Evolutionary conservation across 2,329 filamentous ascomycete genomes (phyloP), one percentile per base, ranked within the genome.

Genomic region (Pleomassaria siparia): DNA sequence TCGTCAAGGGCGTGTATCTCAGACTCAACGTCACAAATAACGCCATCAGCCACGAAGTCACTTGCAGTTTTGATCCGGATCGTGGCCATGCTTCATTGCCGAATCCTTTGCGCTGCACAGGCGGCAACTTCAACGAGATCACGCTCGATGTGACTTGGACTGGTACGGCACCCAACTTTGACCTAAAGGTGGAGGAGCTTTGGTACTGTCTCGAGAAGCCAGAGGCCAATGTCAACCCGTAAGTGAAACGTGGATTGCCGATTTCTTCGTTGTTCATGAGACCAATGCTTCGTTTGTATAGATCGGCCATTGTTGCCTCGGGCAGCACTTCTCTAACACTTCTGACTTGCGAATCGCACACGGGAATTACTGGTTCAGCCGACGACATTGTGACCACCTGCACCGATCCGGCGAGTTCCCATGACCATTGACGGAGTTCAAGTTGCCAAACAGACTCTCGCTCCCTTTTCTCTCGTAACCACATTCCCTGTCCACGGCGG

Each of bases 181-280:
- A 30, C 10, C 26, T 49, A 26, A 54, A 54, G 25, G 37, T 51
- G 2, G 51, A 54, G 35, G 43, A 54, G 25, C 35, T 54, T 13
- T 54, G 48, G 51, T 54, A 54, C 30, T 54, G 48, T 40, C 48
- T 54, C 21, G 48, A 51, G 37, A 51, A 51, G 21, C 45, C 44
- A 13, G 8, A n/a, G 4, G 36, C n/a, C 9, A 51, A 49, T 22
- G 28, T 37, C 26, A 47, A 41, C 15, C 44, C 47, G 32, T 46
- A 43, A 43, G 47, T 43, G 11, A 26, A 18, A 26, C 28, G 22
- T 32, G 12, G 9, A 32, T 37, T 43, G 10, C n/a, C 37, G 25
- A 25, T 21, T 7, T 11, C 16, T 24, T 22, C 21, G 21, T 7
- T 29, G 18, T 37, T 45, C 21, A 46, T n/a, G n/a, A 15, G 29